Conservation (phyloP, 768 basidiomycete genomes). For the Omphalotus guepiniiformis region DNA sequence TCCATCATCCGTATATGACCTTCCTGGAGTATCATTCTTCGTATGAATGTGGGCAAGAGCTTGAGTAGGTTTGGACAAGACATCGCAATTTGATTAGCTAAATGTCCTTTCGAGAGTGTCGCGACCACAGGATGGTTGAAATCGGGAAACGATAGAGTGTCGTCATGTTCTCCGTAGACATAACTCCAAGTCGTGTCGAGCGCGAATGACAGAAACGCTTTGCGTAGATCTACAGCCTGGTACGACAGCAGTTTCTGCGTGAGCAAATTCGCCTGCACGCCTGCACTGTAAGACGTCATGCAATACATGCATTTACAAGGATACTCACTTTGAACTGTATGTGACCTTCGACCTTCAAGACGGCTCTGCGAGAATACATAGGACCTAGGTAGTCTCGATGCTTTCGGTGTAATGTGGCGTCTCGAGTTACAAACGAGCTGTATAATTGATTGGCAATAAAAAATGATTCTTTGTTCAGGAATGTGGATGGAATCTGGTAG, state of each 20-base stretch:
- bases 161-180: constrained; percentile 3
- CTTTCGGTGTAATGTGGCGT: constrained; percentile 13
- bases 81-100: neutral
- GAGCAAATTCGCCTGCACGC: neutral
- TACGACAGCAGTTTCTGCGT: constrained; percentile 3
- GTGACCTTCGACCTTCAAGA: constrained; percentile 15
- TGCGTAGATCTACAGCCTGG: constrained; percentile 28
- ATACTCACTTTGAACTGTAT: constrained; percentile 13
- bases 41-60: neutral
- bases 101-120: no score
- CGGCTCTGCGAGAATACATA: constrained; percentile 18
- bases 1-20: neutral
- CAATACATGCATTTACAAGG: neutral
- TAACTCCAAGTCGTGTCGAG: constrained; percentile 34
- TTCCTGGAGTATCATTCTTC: neutral
- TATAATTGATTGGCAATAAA: constrained; percentile 16
- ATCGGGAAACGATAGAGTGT: constrained; percentile 10
- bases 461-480: constrained; percentile 15
- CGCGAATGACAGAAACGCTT: constrained; percentile 35
- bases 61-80: neutral
- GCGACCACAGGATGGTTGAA: constrained; percentile 22
- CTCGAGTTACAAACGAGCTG: constrained; percentile 13
- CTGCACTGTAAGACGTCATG: neutral
- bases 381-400: constrained; percentile 11
- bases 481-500: constrained; percentile 8